phyloP scores from a whole-genome alignment of 2,329 filamentous ascomycete genomes.

The Tolypocladium paradoxum region DNA sequence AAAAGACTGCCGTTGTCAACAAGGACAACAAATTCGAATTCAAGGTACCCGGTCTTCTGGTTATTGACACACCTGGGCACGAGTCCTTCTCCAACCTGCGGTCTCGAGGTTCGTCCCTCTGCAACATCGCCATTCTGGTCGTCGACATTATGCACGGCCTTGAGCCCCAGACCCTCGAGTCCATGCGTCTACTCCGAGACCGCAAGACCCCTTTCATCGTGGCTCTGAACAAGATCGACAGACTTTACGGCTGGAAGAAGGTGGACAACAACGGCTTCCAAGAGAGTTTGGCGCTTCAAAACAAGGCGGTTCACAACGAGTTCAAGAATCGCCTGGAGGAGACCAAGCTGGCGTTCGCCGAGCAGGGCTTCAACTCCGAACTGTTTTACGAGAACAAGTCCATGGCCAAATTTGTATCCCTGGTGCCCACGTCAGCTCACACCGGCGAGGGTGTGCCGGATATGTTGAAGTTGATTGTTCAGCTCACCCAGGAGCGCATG shows the following conservation, averaged over 20 bases:
- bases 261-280: conserved; percentile 98
- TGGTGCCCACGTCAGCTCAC: conserved; percentile 92
- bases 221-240: conserved; percentile 98
- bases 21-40: conserved; percentile 82
- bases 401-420: conserved; percentile 87
- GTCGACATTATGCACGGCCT: conserved; percentile 99
- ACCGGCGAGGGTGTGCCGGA: conserved; percentile 99
- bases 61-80: conserved; percentile 98
- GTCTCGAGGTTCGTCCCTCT: conserved; percentile 92
- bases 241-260: conserved; percentile 97
- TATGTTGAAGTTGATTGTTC: conserved; percentile 90
- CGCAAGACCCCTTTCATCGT: conserved; percentile 97
- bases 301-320: conserved; percentile 86
- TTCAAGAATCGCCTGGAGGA: conserved; percentile 83
- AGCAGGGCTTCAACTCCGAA: conserved; percentile 97
- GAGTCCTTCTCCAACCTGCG: conserved; percentile 99
- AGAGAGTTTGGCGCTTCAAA: conserved; percentile 82
- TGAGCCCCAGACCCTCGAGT: conserved; percentile 93
- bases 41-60: conserved; percentile 90
- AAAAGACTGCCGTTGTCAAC: conserved; percentile 93
- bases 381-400: conserved; percentile 97
- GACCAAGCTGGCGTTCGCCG: conserved; percentile 87
- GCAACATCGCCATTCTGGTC: conserved; percentile 97
- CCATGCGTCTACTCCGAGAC: conserved; percentile 86
- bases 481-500: conserved; percentile 94